Base-by-base conservation (phyloP, 208 protist genomes). In the Trypanosoma conorhini region DNA sequence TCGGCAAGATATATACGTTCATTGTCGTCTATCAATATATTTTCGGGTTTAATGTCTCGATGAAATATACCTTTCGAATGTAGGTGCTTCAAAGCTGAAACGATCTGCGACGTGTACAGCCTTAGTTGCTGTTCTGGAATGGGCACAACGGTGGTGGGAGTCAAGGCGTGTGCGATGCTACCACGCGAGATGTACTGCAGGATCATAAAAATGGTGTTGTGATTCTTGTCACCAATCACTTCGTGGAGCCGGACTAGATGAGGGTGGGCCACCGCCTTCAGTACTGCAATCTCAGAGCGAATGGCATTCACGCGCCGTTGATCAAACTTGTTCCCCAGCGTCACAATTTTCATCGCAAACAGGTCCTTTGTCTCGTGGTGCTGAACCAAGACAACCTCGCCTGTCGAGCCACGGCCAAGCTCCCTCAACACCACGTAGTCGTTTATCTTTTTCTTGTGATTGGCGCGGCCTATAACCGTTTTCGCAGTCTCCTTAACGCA, bases 311-410 rank as follows among this genome's bases (percentile, higher is more conserved):
- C 46, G 7, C 66, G 71, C 35, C 57, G 17, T 24, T 50, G 55
- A 33, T 57, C 21, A 42, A 61, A 42, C 62, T 61, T 55, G 10
- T 58, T 64, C 12, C 78, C 67, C 0, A 87, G 40, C 19, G 51
- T 21, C 8, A 94, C 73, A 28, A 83, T 77, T 71, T 94, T 94
- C 74, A 93, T 67, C 4, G 88, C 88, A 26, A 81, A 85, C 40
- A 81, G 50, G 12, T 92, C n/a, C 19, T 70, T 70, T n/a, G 79
- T 90, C 19, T 54, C 38, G 0, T 68, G 55, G 63, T 98, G 79
- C 46, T 86, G 76, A 21, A 95, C 96, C 63, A 98, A 97, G 64
- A 96, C 97, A 3, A 99, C 97, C n/a, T 96, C 86, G 54, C 97
- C 94, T 65, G 97, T 98, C 8, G 96, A 96, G 35, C 97, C 97